Evolutionary conservation across 257 asterid species (phyloP).

Genomic region (Nicotiana attenuata): DNA sequence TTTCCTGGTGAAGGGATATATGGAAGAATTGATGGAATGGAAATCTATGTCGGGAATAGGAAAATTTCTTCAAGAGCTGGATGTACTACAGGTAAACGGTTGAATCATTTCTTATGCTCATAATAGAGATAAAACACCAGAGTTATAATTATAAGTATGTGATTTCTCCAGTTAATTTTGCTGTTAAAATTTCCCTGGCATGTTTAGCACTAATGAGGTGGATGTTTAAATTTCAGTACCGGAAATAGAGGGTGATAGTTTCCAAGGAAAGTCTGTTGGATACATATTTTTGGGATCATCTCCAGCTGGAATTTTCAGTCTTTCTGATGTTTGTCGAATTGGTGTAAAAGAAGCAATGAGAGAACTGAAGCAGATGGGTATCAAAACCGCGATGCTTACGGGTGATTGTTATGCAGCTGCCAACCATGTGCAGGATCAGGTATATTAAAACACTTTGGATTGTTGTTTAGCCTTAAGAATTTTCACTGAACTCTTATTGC

Average conservation of each 20-base stretch:
- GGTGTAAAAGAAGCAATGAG: conserved; percentile 76
- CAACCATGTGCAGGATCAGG: conserved; percentile 64
- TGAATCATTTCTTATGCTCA: neutral
- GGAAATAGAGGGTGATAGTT: conserved; percentile 35
- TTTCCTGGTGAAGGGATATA: conserved; percentile 90
- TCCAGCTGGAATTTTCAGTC: conserved; percentile 51
- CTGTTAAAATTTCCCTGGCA: neutral
- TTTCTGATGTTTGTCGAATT: conserved; percentile 70
- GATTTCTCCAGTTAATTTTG: neutral
- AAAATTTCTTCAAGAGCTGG: conserved; percentile 67
- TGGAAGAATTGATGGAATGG: conserved; percentile 57
- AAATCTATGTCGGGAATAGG: conserved; percentile 57
- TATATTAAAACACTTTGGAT: conserved; percentile 6
- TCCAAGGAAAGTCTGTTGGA: conserved; percentile 59
- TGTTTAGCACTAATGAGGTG: neutral
- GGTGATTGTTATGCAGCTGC: conserved; percentile 84
- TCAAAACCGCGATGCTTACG: conserved; percentile 76
- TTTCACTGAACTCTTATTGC: neutral
- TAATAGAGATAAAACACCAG: neutral
- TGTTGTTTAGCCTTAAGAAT: neutral
- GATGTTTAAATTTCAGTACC: conserved; percentile 43
- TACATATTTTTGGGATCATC: conserved; percentile 58
- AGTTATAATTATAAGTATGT: no score
- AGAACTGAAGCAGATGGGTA: conserved; percentile 56
- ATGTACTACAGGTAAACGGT: conserved; percentile 47